Evolutionary conservation across 2,329 filamentous ascomycete genomes (phyloP), one percentile per base, ranked within the genome.

Genomic region (Ceratocystis papillata): DNA sequence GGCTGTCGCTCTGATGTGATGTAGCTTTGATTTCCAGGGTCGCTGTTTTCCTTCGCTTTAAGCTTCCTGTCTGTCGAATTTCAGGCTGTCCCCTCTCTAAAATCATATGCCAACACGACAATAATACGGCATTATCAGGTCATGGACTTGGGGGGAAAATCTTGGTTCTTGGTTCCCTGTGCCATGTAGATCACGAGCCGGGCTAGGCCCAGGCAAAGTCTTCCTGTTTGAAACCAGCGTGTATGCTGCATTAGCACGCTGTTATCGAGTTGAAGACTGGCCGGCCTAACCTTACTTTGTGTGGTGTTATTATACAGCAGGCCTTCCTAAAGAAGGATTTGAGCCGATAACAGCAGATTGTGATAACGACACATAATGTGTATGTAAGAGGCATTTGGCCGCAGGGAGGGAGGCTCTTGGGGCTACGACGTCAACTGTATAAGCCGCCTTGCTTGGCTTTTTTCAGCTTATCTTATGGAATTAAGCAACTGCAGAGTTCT

Each of bases 361-460:
- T 33, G 53, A 57, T 33, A 59, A 33, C 53, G n/a, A 17, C 17
- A 7, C 12, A 15, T 33, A 17, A 30, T 57, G 22, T 59, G 46
- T 20, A 30, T 15, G 53, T 33, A 20, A 59, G 15, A 59, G 53
- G 53, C 17, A 59, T 59, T 59, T 59, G 53, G 30, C 53, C 53
- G 30, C 5, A 33, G 53, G 28, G 4, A 33, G 28, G 6, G 53
- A 53, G 48, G 48, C 48, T 53, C 20, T 53, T 53, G 33, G 8
- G 33, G 8, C 33, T 12, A 37, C 8, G 33, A 37, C 33, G 33
- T 37, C 53, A 33, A 25, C 17, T 33, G 15, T 33, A 10, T 33
- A 30, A 12, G 7, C 30, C 44, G 30, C 59, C 3, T 62, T 62
- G 59, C 20, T 44, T 62, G 25, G n/a, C 59, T 25, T 25, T 28